Evolutionary conservation across 2,329 filamentous ascomycete genomes (phyloP), one percentile per base, ranked within the genome.

Genomic region (Ophiostoma pallidulum): DNA sequence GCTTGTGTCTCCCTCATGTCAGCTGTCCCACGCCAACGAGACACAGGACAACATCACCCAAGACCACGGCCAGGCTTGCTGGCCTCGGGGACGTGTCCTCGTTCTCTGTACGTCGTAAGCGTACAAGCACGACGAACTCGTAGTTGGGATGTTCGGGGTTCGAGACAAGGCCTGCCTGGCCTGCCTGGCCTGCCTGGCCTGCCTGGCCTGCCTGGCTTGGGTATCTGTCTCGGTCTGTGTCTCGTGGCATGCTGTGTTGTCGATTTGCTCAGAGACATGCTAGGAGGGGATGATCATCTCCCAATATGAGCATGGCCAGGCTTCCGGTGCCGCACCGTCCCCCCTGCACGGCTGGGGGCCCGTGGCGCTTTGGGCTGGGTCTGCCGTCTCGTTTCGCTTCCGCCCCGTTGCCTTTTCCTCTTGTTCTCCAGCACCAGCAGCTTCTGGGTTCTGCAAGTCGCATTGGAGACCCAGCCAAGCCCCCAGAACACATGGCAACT

Each of bases 261-360:
- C n/a, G n/a, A n/a, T n/a, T n/a, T n/a, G n/a, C n/a, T n/a, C n/a
- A n/a, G n/a, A n/a, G n/a, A n/a, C n/a, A n/a, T n/a, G n/a, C n/a
- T n/a, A n/a, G n/a, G n/a, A n/a, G n/a, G n/a, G n/a, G 41, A 14
- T 35, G 31, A 43, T 43, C 41, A 43, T 43, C 35, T 43, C 41
- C 20, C 28, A 43, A 43, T 35, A 43, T 19, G 20, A 26, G 31
- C 3, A 26, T n/a, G n/a, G n/a, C n/a, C n/a, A n/a, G n/a, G 41
- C 31, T 35, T 16, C n/a, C n/a, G n/a, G 6, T 35, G 14, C 22
- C 12, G 7, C 16, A 31, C 39, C 1, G 26, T 24, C 24, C 8
- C 39, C 39, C 39, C 39, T 41, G 39, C 39, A 19, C 28, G 39
- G n/a, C 28, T 41, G 40, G 8, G 20, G 31, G 28, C 28, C 22